These are phyloP conservation scores for Ganoderma sinense DNA, from an alignment of 1,284 basidiomycete species.

Conservation along the genomic window DNA sequence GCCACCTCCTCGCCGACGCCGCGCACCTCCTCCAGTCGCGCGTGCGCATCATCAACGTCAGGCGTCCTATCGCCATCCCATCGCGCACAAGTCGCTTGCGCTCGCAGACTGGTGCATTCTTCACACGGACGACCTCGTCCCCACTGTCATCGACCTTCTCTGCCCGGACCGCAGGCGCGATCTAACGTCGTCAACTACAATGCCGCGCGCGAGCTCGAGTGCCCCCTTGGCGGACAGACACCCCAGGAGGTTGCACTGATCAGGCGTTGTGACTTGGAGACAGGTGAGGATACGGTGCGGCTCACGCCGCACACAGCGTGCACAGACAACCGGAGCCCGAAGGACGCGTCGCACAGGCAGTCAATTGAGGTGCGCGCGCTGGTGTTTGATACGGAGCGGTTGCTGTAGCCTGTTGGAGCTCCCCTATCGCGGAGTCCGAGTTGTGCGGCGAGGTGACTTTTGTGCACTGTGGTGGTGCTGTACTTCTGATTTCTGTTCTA, in stretches of 20 bases:
- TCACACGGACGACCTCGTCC: conserved; percentile 39
- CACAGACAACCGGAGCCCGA: conserved; percentile 46
- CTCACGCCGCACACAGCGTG: conserved; percentile 58
- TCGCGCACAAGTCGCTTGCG: conserved; percentile 56
- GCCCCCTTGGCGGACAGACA: conserved; percentile 53
- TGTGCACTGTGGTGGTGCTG: no score
- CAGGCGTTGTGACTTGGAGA: conserved; percentile 54
- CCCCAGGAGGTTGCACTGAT: conserved; percentile 57
- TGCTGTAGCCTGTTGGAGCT: no score
- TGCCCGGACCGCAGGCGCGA: conserved; percentile 45
- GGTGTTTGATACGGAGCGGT: conserved; percentile 44
- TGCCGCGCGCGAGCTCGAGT: conserved; percentile 44
- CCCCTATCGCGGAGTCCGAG: no score
- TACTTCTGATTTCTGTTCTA: no score
- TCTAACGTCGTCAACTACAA: conserved; percentile 48
- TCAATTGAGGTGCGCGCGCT: conserved; percentile 52
- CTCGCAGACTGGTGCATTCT: conserved; percentile 52
- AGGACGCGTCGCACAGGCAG: conserved; percentile 49
- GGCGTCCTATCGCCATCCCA: conserved; percentile 58
- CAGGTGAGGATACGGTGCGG: conserved; percentile 42
- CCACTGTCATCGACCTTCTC: conserved; percentile 42
- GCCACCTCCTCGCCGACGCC: conserved; percentile 56
- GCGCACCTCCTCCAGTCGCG: conserved; percentile 54
- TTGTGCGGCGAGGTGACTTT: no score
- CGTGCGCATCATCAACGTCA: conserved; percentile 63